A percentile compares a stretch with the other conserved stretches of the same genome.
These are phyloP conservation scores for Grigorovia humatica DNA, from an alignment of 805 yeast genomes.

Conservation along the genomic window DNA sequence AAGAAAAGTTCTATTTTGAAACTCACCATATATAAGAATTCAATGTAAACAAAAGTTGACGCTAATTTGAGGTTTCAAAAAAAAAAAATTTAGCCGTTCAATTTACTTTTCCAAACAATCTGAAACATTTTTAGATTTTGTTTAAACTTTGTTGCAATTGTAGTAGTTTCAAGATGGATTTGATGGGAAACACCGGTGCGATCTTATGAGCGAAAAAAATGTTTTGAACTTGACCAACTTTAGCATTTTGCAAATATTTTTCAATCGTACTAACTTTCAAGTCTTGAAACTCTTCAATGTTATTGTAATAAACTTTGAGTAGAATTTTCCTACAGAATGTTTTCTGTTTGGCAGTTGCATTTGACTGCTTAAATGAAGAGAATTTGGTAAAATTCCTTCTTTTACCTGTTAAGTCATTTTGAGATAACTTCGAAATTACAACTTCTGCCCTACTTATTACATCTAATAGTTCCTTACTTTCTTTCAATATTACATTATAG, in stretches of 20 bases:
- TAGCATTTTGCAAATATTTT: conserved; percentile 5
- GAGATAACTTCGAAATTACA: conserved; percentile 10
- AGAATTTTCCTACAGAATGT: conserved; percentile 7
- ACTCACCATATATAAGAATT: not conserved
- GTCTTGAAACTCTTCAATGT: not conserved
- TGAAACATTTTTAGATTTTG: not conserved
- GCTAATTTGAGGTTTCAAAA: not conserved
- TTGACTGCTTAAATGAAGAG: not conserved
- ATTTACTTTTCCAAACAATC: not conserved
- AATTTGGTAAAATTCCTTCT: conserved; percentile 2
- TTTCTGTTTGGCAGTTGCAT: conserved; percentile 24
- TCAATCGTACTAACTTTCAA: conserved; percentile 2
- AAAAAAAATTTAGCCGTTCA: not conserved
- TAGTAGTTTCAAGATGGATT: conserved; percentile 12
- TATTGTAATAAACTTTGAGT: not conserved
- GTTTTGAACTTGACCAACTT: conserved; percentile 23
- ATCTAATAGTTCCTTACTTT: conserved; percentile 6
- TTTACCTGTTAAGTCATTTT: conserved; percentile 4
- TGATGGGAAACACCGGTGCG: conserved; percentile 23
- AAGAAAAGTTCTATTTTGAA: not conserved
- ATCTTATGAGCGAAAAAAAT: conserved; percentile 20
- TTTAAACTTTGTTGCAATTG: conserved; percentile 4
- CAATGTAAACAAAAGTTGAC: not conserved
- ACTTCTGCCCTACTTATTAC: conserved; percentile 17
- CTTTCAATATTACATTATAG: conserved; percentile 2